Percentiles rank a stretch among this genome's conserved stretches.
phyloP scores from a whole-genome alignment of 208 protist species.

The Trypanosoma conorhini region DNA sequence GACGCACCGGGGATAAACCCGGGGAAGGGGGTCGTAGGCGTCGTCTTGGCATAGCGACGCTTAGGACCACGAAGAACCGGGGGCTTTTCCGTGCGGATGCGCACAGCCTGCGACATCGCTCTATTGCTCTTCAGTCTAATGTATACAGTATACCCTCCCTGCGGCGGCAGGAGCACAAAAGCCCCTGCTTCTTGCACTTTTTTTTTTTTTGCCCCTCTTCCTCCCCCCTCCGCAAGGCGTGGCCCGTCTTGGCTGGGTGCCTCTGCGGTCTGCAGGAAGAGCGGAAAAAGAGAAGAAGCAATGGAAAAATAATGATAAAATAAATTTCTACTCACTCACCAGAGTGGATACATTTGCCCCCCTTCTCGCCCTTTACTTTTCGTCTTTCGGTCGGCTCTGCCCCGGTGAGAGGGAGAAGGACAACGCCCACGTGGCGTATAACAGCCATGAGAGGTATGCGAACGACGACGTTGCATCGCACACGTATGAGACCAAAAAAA shows the following conservation, averaged over 20 bases:
- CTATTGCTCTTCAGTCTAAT: background rate
- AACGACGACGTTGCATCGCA: too few species aligned
- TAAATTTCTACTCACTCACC: too few species aligned
- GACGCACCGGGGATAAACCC: constrained; percentile 10
- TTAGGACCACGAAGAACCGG: background rate
- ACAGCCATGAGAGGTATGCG: background rate
- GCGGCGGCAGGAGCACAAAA: background rate
- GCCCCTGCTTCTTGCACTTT: background rate
- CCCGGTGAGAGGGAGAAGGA: background rate
- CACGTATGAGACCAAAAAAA: background rate
- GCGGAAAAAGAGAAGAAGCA: background rate
- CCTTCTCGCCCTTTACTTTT: background rate
- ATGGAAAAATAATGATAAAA: background rate
- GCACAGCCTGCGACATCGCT: constrained; percentile 16
- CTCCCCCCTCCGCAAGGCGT: too few species aligned
- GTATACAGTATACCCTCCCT: background rate
- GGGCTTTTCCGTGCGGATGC: constrained; percentile 21
- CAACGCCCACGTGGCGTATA: background rate
- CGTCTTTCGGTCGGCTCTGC: background rate
- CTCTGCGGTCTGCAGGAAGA: background rate
- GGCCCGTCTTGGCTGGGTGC: background rate
- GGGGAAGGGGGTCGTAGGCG: background rate
- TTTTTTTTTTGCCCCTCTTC: too few species aligned
- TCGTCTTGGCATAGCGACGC: background rate
- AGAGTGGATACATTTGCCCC: too few species aligned